phyloP scores from a whole-genome alignment of 495 filamentous ascomycete genomes.

The Hypomontagnella submonticulosa region DNA sequence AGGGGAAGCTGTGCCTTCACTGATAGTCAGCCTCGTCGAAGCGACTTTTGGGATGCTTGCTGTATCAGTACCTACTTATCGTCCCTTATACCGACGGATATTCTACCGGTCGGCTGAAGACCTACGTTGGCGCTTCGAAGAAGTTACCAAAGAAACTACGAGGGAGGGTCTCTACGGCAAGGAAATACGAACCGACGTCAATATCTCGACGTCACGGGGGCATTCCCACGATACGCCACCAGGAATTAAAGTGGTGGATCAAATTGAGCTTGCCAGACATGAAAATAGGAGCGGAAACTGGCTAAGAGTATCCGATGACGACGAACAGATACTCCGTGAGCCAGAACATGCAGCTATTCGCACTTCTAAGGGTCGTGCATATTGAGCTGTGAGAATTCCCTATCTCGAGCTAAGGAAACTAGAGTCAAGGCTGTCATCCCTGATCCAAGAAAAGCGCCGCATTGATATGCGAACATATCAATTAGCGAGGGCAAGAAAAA shows the following conservation, averaged over 20 bases:
- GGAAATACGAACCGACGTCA: neutral
- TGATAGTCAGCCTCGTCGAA: conserved; percentile 18
- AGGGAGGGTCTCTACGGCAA: neutral
- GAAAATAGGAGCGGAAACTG: conserved; percentile 24
- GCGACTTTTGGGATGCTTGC: conserved; percentile 27
- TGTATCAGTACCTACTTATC: conserved; percentile 30
- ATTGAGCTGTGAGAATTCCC: too few relatives aligned
- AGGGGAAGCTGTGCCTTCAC: conserved; percentile 14
- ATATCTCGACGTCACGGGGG: neutral
- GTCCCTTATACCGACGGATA: conserved; percentile 12
- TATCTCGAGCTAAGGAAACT: too few relatives aligned
- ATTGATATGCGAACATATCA: too few relatives aligned
- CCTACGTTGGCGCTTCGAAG: neutral
- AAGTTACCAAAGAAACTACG: conserved; percentile 3
- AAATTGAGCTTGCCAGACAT: conserved; percentile 34
- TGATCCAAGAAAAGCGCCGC: too few relatives aligned
- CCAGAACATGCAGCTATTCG: too few relatives aligned
- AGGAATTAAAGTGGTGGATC: conserved; percentile 30
- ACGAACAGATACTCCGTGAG: neutral
- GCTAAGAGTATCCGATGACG: conserved; percentile 33
- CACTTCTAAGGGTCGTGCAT: too few relatives aligned
- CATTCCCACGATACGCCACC: neutral
- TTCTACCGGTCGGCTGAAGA: neutral
- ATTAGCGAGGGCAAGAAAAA: too few relatives aligned
- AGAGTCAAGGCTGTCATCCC: too few relatives aligned